Conservation (phyloP, 345 rosid genomes). For the Populus alba region DNA sequence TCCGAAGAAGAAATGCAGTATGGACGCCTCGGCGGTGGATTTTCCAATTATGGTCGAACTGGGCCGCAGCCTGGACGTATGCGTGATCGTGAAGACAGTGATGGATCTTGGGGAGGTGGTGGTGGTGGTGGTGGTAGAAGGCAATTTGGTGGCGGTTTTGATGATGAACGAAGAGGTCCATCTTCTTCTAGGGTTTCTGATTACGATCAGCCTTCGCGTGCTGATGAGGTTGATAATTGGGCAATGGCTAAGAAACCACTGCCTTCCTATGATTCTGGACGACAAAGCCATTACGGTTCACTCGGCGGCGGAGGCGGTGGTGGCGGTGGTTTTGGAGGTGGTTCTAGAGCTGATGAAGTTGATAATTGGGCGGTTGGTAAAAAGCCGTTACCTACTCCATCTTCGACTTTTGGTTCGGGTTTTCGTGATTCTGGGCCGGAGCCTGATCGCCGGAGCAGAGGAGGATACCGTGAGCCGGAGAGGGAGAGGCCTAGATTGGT, state of each 20-base stretch:
- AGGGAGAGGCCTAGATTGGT: conserved; percentile 68
- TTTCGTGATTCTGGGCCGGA: conserved; percentile 55
- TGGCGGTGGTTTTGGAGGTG: conserved; percentile 40
- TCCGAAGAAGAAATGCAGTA: conserved; percentile 83
- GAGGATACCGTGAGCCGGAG: conserved; percentile 27
- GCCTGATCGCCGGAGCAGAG: conserved; percentile 54
- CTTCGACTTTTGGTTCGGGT: conserved; percentile 66
- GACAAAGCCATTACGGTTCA: conserved; percentile 57
- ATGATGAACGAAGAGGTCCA: conserved; percentile 69
- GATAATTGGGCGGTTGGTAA: conserved; percentile 76
- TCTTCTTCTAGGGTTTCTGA: conserved; percentile 74
- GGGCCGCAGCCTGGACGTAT: conserved; percentile 36
- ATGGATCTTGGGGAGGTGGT: conserved; percentile 54
- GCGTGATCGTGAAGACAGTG: conserved; percentile 51
- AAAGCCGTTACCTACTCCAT: conserved; percentile 45
- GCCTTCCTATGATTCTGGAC: conserved; percentile 53
- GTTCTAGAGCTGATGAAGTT: conserved; percentile 77
- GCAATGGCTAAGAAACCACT: conserved; percentile 58
- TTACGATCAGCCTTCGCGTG: conserved; percentile 78
- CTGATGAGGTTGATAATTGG: conserved; percentile 92
- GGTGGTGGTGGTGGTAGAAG: conserved; percentile 45
- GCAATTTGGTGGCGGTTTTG: conserved; percentile 72
- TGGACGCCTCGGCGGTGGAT: conserved; percentile 81
- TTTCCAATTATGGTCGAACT: conserved; percentile 56
- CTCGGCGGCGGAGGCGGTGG: conserved; percentile 49